Evolutionary conservation across 1,284 basidiomycete genomes (phyloP), one percentile per base, ranked within the genome.

Genomic region (Trametes versicolor): DNA sequence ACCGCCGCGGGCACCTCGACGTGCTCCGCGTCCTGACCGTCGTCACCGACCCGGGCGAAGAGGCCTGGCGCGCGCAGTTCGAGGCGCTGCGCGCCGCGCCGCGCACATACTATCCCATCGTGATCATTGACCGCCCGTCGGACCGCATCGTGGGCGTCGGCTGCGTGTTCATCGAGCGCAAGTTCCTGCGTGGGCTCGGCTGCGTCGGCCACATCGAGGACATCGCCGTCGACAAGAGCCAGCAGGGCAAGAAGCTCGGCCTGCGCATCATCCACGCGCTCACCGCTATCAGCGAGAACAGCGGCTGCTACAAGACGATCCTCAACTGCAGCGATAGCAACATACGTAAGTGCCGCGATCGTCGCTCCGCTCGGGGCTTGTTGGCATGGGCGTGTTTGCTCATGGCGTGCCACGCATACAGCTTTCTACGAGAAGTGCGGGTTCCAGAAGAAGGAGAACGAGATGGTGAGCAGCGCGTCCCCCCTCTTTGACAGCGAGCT

Each of bases 401-500:
- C n/a, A 59, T 27, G 50, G n/a, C 57, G 25, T 48, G 4, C n/a
- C 48, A 64, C 61, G 7, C 15, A 25, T 70, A 50, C 75, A 97
- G 95, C 94, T 0, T 99, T 99, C 82, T 99, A 99, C 79, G 85
- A 95, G 79, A 99, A 98, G 80, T 99, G 97, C 77, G 97, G 96
- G 39, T 97, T 87, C 74, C 83, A 87, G 76, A 91, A 89, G 81
- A 96, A 95, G 79, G 95, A 96, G 79, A 90, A 87, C 73, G 93
- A 97, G 79, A 98, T 97, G 95, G 95, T 88, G 70, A 54, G 80
- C 76, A 23, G 45, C 55, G 36, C 19, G 2, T 29, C 34, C 41
- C 41, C 8, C 12, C 7, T n/a, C 37, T 9, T 32, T 59, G 10
- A 27, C 6, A 49, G 49, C 37, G 8, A 7, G 47, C 54, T 21